Base-by-base conservation (phyloP, 352 stramenopile genomes). In the Phytophthora constricta region DNA sequence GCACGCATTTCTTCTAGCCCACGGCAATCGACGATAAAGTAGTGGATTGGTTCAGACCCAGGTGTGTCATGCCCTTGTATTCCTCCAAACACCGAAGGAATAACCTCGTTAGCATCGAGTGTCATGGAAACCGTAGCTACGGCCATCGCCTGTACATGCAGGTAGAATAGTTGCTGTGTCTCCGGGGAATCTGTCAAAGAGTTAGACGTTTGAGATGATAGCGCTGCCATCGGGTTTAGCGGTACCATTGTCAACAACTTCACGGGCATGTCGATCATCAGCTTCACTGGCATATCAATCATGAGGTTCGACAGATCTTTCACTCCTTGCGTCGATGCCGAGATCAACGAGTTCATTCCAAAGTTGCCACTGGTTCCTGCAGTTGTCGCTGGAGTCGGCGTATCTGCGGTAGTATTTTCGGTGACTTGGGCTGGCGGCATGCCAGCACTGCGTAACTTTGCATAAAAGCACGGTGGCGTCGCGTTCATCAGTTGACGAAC, bases 21-120 rank as follows among this genome's bases (percentile, higher is more conserved):
- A 14, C 87, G 84, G 56, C 87, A 96, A 65, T 96, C 87, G 2
- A 96, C 55, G 27, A 93, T 81, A 46, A 95, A 93, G 42, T 87
- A 96, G 0, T 83, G 84, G 56, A 93, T 84, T 13, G 41, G 67
- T 25, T 43, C 53, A 11, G 48, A 16, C 13, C 14, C 48, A 56
- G 48, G 25, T 26, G 64, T 78, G 5, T 75, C 70, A 34, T 76
- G 66, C 9, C 74, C 71, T 56, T 92, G 78, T 62, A 93, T 92
- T 39, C 80, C 86, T 42, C 74, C 79, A 49, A 95, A 95, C 19
- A 95, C 78, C 0, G 74, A 76, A 2, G 84, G 82, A 3, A 93
- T 88, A 3, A 93, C 83, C 45, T 92, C 82, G 3, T 57, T 73
- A 2, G 72, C 76, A 3, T 80, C 65, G n/a, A 95, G 74, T 1